A percentile compares a stretch with the other conserved stretches of the same genome.
phyloP scores from a whole-genome alignment of 148 eudicot genomes.

The Silene conica region DNA sequence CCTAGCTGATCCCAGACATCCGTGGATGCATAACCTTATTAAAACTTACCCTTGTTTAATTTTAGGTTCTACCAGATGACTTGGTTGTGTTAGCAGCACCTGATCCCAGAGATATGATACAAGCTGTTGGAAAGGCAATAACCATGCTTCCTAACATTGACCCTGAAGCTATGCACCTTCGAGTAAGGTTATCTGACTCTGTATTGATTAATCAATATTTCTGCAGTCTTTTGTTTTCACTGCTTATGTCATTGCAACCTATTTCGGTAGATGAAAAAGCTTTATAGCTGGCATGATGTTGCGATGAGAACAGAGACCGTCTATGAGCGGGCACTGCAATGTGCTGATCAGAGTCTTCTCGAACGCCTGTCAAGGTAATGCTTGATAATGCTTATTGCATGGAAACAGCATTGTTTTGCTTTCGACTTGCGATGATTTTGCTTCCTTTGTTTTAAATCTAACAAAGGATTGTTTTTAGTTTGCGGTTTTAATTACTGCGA shows the following conservation, averaged over 20 bases:
- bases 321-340: conserved; percentile 77
- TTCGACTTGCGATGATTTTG: not conserved
- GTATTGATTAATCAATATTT: not conserved
- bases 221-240: not conserved
- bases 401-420: not conserved
- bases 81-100: conserved; percentile 95
- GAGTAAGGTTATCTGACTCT: conserved; percentile 33
- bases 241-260: not conserved
- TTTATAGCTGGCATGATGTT: conserved; percentile 98
- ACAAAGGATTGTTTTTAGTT: not conserved
- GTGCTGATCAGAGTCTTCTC: conserved; percentile 68
- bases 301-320: conserved; percentile 91
- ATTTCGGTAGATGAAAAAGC: conserved; percentile 65
- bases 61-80: conserved; percentile 95
- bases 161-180: conserved; percentile 87
- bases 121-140: conserved; percentile 80
- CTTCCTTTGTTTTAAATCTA: not conserved
- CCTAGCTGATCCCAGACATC: not conserved
- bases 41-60: not conserved
- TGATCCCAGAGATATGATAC: conserved; percentile 79
- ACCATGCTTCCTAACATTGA: conserved; percentile 72
- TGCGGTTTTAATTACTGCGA: not conserved
- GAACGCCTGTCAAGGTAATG: conserved; percentile 86
- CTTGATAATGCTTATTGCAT: not conserved
- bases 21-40: not conserved